Base-by-base conservation (phyloP, 202 grass and related monocot genomes). In the Setaria italica region DNA sequence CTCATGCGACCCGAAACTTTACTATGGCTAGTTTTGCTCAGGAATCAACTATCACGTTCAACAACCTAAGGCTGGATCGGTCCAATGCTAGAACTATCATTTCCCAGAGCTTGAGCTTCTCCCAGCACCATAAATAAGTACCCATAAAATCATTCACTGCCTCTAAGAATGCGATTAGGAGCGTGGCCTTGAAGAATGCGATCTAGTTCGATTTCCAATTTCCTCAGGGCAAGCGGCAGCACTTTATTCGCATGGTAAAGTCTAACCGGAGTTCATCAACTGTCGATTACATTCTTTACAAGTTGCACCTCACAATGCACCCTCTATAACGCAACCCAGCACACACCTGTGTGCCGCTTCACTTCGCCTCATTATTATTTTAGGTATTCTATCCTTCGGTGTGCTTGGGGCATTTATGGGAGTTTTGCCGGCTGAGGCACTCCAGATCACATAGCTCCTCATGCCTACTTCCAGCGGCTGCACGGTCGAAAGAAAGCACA, bases 241-340 rank as follows among this genome's bases (percentile, higher is more conserved):
- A 73, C 72, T 67, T 90, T 82, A 82, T 78, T 86, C 5, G 48
- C 64, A 82, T 11, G 35, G 14, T 13, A 70, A 39, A 64, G n/a
- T 81, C 65, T 64, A 39, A 19, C 41, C 8, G 62, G 25, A 72
- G 63, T 77, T 32, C 72, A 72, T 70, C 16, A 63, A 77, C 17
- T 71, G 75, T 58, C 63, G 5, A 45, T 59, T 42, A 51, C 74
- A 74, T 83, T 39, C 59, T 78, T 78, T 75, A 83, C 80, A 87
- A 50, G 41, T 57, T 11, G 58, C 87, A 74, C 68, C 76, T 41
- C 42, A 30, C 49, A 80, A 21, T 83, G 45, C 77, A 49, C 59
- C 72, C 66, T 68, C 57, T 68, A 29, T 67, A 90, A 67, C 51
- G 2, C 74, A 79, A 82, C 69, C 41, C 79, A 77, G 19, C 64